Conservation (phyloP, 306 rosid species). For the Betula pendula region DNA sequence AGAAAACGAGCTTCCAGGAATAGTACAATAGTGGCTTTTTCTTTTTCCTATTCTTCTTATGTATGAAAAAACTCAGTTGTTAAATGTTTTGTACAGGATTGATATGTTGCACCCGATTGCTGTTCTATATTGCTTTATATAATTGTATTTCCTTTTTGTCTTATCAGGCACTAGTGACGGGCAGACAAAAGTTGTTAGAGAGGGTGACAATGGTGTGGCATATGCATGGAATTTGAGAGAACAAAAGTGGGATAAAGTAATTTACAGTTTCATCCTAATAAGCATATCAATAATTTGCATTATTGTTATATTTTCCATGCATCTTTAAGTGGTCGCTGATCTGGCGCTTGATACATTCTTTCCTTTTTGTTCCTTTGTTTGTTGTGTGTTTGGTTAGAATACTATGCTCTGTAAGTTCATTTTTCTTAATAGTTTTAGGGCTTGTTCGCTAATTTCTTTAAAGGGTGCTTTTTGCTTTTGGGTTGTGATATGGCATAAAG, state of each 20-base stretch:
- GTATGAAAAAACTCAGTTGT: not conserved
- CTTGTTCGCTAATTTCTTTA: too few species aligned
- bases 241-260: conserved; percentile 94
- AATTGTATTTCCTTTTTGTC: conserved; percentile 18
- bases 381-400: not conserved
- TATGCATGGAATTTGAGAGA: conserved; percentile 83
- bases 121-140: not conserved
- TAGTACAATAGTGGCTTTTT: not conserved
- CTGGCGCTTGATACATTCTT: not conserved
- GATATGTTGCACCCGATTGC: not conserved
- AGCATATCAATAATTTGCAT: conserved; percentile 19
- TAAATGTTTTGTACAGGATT: conserved; percentile 4
- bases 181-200: conserved; percentile 91
- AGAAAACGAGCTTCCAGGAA: not conserved
- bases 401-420: not conserved
- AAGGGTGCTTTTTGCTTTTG: too few species aligned
- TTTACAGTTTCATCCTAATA: conserved; percentile 21
- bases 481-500: too few species aligned
- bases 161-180: conserved; percentile 86
- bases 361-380: not conserved
- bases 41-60: not conserved
- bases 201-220: conserved; percentile 97
- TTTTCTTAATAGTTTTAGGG: not conserved
- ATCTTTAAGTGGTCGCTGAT: not conserved
- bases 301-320: not conserved